Evolutionary conservation across 306 rosid genomes (phyloP).

Genomic region (Luffa aegyptiaca): DNA sequence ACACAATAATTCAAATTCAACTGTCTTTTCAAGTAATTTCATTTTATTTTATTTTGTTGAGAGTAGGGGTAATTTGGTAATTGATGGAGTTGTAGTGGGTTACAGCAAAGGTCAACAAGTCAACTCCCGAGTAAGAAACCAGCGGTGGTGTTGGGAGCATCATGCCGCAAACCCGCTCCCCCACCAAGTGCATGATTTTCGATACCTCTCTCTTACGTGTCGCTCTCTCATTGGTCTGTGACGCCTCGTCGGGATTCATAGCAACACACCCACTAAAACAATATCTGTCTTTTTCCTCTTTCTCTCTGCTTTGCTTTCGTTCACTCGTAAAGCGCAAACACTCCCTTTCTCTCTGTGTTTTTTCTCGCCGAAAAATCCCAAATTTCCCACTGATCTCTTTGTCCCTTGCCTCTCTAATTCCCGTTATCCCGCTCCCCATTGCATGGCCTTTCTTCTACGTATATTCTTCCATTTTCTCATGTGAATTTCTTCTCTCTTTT

Average conservation of each 20-base stretch:
- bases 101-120: constrained; percentile 13
- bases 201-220: constrained; percentile 47
- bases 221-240: constrained; percentile 20
- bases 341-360: constrained; percentile 28
- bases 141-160: constrained; percentile 31
- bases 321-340: neutral
- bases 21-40: neutral
- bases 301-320: constrained; percentile 12
- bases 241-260: constrained; percentile 81
- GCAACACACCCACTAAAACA: constrained; percentile 57
- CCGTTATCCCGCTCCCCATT: constrained; percentile 21
- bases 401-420: constrained; percentile 18
- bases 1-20: neutral
- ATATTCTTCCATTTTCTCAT: constrained; percentile 24
- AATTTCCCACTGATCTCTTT: constrained; percentile 22
- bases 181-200: constrained; percentile 31
- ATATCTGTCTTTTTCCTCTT: constrained; percentile 33
- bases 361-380: constrained; percentile 31
- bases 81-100: neutral
- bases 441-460: constrained; percentile 54
- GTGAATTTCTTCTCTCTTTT: neutral
- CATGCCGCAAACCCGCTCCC: constrained; percentile 15
- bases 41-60: no score
- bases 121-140: constrained; percentile 25
- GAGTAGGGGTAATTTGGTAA: neutral